Base-by-base conservation (phyloP, 176 grass and related monocot genomes). In the Echinochloa phyllopogon region DNA sequence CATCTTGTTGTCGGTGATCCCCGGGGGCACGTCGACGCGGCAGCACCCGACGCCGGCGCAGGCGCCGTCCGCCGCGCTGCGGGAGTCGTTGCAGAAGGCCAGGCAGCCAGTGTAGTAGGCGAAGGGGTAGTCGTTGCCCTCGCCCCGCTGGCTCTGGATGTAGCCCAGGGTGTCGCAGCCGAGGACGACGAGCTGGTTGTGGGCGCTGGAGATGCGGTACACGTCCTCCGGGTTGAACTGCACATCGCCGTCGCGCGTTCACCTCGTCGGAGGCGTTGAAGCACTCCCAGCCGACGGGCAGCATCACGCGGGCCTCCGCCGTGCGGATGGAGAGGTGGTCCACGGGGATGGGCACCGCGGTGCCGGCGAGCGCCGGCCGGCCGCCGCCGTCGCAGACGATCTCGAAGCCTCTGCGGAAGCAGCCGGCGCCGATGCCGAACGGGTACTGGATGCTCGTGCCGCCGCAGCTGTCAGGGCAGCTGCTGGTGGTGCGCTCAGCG, bases 401-500 rank as follows among this genome's bases (percentile, higher is more conserved):
- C 13, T 56, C 51, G n/a, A 92, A 92, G 42, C 87, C 87, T 0
- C 3, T 0, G 50, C 24, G 77, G 75, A 25, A 88, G 78, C 78
- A 86, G 10, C 80, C 76, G 5, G 36, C 1, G 17, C 43, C 24
- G 56, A 75, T 84, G 56, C 91, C 91, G 33, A 93, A 93, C 17
- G 91, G 87, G 84, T 84, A 90, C 0, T 82, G 76, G 63, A 93
- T 80, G 43, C 62, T 44, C 6, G 82, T 81, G 8, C 75, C 49
- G 38, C 91, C 81, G 15, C 91, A 90, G 67, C 74, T 90, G 69
- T 78, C 64, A 6, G 37, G 70, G 81, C 91, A 92, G 37, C 4
- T 38, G 64, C 4, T 17, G 41, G 27, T 37, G 59, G 1, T 27
- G 43, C 38, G 59, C 53, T 77, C 45, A 29, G 16, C 11, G 18